These are phyloP conservation scores for Penicillium crustosum DNA, from an alignment of 2,329 filamentous ascomycete species.

Conservation along the genomic window DNA sequence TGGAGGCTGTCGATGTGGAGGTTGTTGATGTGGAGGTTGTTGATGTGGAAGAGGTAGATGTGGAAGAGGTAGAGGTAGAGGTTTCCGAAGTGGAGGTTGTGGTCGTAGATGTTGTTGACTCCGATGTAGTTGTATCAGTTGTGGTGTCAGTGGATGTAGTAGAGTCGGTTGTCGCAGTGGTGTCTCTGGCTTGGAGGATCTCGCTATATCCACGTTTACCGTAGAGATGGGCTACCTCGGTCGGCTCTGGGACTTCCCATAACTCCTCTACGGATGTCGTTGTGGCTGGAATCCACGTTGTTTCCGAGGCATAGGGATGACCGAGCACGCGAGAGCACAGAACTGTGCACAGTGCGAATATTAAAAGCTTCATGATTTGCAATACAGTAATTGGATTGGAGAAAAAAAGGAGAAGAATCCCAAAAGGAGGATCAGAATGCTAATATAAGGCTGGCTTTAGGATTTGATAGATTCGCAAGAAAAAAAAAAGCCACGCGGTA, in stretches of 20 bases:
- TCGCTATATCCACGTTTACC: not conserved
- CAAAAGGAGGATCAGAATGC: not conserved
- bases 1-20: slow-evolving; percentile 1
- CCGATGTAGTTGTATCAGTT: not conserved
- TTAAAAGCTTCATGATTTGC: not conserved
- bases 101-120: slow-evolving; percentile 3
- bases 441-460: not conserved
- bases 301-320: not conserved
- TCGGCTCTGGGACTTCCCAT: not conserved
- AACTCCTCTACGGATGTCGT: not conserved
- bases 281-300: not conserved
- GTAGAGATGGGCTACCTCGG: not conserved
- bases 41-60: not conserved
- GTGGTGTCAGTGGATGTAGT: not conserved
- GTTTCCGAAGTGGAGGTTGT: not conserved
- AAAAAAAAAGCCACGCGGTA: not conserved
- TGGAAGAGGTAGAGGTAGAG: not conserved
- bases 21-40: not conserved
- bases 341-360: not conserved
- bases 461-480: not conserved
- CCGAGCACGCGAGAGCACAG: slow-evolving; percentile 1
- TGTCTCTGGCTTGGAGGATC: not conserved
- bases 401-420: not conserved
- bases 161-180: not conserved
- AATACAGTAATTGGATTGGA: not conserved